A percentile compares a stretch with the other conserved stretches of the same genome.
These are phyloP conservation scores for Ganoderma resinaceum DNA, from an alignment of 1,284 basidiomycete genomes.

Conservation along the genomic window DNA sequence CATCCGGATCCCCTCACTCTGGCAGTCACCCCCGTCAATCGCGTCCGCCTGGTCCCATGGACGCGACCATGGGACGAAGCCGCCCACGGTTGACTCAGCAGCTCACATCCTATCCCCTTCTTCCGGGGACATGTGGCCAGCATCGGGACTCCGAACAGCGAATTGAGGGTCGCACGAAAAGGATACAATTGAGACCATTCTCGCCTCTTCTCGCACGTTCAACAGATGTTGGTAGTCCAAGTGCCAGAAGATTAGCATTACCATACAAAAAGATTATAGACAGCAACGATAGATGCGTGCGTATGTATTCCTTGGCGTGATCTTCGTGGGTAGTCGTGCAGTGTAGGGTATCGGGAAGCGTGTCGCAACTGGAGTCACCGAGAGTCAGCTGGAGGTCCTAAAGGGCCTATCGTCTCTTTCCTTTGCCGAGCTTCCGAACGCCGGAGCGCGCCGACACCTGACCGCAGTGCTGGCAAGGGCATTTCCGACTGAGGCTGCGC, in stretches of 20 bases:
- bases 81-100: background rate
- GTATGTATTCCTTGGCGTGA: background rate
- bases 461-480: background rate
- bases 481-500: background rate
- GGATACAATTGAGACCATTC: background rate
- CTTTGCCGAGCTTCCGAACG: background rate
- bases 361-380: background rate
- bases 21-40: background rate
- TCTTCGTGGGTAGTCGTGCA: background rate
- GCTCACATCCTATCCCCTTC: slow-evolving; percentile 1
- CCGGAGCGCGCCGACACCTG: background rate
- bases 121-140: background rate
- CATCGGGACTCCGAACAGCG: background rate
- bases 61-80: background rate
- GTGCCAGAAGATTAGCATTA: slow-evolving; percentile 16
- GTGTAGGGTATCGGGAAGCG: background rate
- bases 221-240: background rate
- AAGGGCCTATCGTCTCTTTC: background rate
- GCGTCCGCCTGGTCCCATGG: background rate
- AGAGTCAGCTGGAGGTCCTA: background rate
- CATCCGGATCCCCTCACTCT: background rate
- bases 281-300: background rate
- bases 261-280: slow-evolving; percentile 18
- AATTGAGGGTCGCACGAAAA: background rate
- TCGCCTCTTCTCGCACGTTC: background rate